These are phyloP conservation scores for Xylaria nigripes DNA, from an alignment of 495 filamentous ascomycete species.

Conservation along the genomic window DNA sequence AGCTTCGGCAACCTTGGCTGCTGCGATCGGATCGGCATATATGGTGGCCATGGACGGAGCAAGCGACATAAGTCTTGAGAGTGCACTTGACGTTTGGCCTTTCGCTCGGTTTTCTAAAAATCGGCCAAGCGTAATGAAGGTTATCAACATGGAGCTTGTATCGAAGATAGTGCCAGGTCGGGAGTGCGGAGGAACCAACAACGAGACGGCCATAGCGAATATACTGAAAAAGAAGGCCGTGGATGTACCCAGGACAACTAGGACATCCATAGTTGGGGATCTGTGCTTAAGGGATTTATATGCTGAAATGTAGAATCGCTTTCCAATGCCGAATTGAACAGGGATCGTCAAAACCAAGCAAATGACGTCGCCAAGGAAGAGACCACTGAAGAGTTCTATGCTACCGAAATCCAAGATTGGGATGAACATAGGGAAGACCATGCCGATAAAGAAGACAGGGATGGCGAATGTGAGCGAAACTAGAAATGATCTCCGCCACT, in stretches of 20 bases:
- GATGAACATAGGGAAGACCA: constrained; percentile 77
- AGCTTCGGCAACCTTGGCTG: constrained; percentile 75
- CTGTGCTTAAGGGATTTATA: constrained; percentile 83
- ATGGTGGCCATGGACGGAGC: constrained; percentile 96
- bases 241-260: constrained; percentile 89
- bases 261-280: constrained; percentile 94
- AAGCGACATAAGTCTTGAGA: constrained; percentile 92
- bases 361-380: constrained; percentile 80
- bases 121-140: constrained; percentile 85
- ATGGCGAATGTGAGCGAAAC: constrained; percentile 72
- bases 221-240: constrained; percentile 98
- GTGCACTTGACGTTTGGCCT: constrained; percentile 89
- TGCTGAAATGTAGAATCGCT: constrained; percentile 84
- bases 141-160: constrained; percentile 97
- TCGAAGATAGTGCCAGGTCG: constrained; percentile 87
- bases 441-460: constrained; percentile 87
- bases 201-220: constrained; percentile 75
- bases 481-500: constrained; percentile 76
- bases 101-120: constrained; percentile 95
- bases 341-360: constrained; percentile 80
- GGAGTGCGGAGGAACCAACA: constrained; percentile 59
- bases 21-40: constrained; percentile 92
- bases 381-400: constrained; percentile 56
- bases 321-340: constrained; percentile 93
- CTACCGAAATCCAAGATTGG: constrained; percentile 64